These are phyloP conservation scores for Fennellomyces sp. DNA, from an alignment of 371 early-diverging fungal genomes.

Conservation along the genomic window DNA sequence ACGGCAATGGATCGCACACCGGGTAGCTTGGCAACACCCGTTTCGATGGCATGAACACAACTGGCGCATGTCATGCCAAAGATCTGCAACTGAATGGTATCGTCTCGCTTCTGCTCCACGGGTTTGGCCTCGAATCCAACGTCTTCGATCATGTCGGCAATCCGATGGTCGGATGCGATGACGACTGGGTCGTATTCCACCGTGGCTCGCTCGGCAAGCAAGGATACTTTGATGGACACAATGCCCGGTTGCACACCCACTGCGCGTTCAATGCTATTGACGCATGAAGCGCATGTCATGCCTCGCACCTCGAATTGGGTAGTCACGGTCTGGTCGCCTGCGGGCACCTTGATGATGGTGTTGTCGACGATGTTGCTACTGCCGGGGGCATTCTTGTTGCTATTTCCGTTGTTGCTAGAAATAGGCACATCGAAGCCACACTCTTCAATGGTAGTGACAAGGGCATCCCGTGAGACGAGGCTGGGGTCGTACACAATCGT, in stretches of 20 bases:
- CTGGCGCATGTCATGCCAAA: conserved; percentile 92
- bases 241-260: conserved; percentile 53
- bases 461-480: conserved; percentile 3
- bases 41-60: conserved; percentile 80
- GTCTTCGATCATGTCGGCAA: conserved; percentile 72
- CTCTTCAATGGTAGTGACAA: conserved; percentile 58
- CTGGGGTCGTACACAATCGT: conserved; percentile 38
- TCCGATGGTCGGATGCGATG: conserved; percentile 23
- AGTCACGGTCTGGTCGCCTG: not conserved
- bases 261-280: conserved; percentile 74
- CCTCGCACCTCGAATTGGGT: conserved; percentile 51
- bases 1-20: conserved; percentile 76
- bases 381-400: not conserved
- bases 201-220: conserved; percentile 84
- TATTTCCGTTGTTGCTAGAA: not conserved
- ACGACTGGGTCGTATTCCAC: conserved; percentile 63
- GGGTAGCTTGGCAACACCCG: conserved; percentile 50
- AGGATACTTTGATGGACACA: conserved; percentile 58
- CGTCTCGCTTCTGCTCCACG: conserved; percentile 31
- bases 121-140: conserved; percentile 84
- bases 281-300: conserved; percentile 90
- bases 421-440: conserved; percentile 32
- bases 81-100: conserved; percentile 70
- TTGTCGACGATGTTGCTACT: not conserved
- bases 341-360: not conserved